Percentiles rank a stretch among this genome's conserved stretches.
Conservation (phyloP, 23 red algal genomes). For the Agarophyton chilense region DNA sequence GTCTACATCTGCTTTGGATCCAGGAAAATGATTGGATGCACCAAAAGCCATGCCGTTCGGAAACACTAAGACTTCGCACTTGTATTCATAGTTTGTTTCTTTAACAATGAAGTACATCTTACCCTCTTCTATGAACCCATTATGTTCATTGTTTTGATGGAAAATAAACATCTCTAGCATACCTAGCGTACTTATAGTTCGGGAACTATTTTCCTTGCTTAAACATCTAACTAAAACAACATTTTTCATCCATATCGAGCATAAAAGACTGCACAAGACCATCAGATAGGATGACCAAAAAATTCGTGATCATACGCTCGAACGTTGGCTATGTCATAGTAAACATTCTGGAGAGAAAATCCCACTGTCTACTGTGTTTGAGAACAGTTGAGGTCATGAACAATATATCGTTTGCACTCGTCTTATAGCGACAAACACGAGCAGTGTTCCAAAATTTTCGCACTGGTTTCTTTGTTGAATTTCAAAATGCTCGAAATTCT, state of each 20-base stretch:
- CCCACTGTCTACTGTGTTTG: not conserved
- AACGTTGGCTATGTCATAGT: not conserved
- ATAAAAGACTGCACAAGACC: not conserved
- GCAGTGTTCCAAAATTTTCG: not conserved
- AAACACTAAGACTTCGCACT: constrained; percentile 8
- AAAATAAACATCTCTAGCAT: constrained; percentile 13
- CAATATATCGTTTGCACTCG: not conserved
- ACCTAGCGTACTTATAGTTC: not conserved
- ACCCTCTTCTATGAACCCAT: not conserved
- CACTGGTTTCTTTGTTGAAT: not conserved
- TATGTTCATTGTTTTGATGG: not conserved
- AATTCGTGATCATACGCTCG: not conserved
- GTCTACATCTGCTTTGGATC: constrained; percentile 15
- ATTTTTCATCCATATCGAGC: not conserved
- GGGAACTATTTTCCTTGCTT: not conserved
- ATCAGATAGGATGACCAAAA: not conserved
- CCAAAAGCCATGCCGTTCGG: constrained; percentile 3
- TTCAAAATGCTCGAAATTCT: not conserved
- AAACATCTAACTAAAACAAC: not conserved
- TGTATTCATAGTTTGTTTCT: not conserved
- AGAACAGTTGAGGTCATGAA: not conserved
- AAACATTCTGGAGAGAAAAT: not conserved
- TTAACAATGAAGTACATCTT: constrained; percentile 11
- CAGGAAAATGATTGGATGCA: not conserved
- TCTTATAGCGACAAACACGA: not conserved